Evolutionary conservation across 768 basidiomycete genomes (phyloP).

Genomic region (Hericium rajendrae): DNA sequence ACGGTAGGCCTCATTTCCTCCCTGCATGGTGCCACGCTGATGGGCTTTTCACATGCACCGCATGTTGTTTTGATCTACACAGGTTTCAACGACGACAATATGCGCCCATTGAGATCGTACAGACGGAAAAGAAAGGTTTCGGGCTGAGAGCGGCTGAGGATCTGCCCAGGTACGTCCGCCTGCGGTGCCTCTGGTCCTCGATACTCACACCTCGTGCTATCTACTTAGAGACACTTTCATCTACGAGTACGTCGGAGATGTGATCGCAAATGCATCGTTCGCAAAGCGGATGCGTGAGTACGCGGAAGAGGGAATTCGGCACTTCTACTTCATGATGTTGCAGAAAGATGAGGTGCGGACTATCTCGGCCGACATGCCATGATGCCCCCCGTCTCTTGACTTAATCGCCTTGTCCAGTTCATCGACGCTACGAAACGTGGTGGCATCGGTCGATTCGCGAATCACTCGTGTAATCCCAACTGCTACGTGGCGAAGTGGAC

Average conservation of each 20-base stretch:
- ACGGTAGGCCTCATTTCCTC: constrained; percentile 43
- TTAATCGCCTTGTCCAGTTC: constrained; percentile 44
- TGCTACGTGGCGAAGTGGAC: constrained; percentile 99
- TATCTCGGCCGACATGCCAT: not conserved
- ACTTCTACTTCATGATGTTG: constrained; percentile 99
- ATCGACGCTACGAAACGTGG: constrained; percentile 98
- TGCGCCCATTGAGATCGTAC: constrained; percentile 79
- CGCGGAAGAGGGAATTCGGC: constrained; percentile 83
- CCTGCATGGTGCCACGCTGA: constrained; percentile 1
- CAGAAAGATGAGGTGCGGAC: constrained; percentile 86
- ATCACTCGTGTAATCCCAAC: constrained; percentile 96
- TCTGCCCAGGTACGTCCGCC: constrained; percentile 46
- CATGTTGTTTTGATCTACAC: not conserved
- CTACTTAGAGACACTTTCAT: constrained; percentile 74
- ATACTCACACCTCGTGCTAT: not conserved
- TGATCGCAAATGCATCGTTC: constrained; percentile 80
- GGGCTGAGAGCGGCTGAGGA: constrained; percentile 74
- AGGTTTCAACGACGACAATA: constrained; percentile 88
- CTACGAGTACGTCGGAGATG: constrained; percentile 97
- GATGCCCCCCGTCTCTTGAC: not conserved
- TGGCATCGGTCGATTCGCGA: constrained; percentile 93
- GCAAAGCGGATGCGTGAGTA: constrained; percentile 92
- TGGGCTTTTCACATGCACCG: not conserved
- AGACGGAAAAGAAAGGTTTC: constrained; percentile 93
- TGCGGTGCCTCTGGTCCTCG: not conserved